These are phyloP conservation scores for Russula abietina DNA, from an alignment of 768 basidiomycete species.

Conservation along the genomic window DNA sequence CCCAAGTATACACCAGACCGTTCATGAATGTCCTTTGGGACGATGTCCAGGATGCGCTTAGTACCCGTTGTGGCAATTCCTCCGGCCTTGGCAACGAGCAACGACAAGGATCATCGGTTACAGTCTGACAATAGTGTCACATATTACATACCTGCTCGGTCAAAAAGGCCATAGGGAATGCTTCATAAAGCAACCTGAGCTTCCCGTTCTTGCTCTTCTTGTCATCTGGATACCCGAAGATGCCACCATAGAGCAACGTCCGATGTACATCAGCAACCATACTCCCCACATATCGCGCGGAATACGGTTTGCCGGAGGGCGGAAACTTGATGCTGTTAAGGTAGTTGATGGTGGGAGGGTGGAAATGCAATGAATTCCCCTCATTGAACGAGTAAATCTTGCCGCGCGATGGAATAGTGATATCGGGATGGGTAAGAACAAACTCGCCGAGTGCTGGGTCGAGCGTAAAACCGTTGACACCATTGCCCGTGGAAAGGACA, in stretches of 20 bases:
- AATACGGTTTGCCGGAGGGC: constrained; percentile 75
- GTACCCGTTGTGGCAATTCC: constrained; percentile 95
- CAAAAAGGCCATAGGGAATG: constrained; percentile 95
- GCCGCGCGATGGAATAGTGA: constrained; percentile 87
- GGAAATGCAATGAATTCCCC: constrained; percentile 94
- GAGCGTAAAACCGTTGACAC: constrained; percentile 97
- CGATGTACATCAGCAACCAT: constrained; percentile 99
- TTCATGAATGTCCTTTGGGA: constrained; percentile 83
- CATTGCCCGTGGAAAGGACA: constrained; percentile 89
- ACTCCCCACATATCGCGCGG: constrained; percentile 90
- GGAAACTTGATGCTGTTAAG: constrained; percentile 92
- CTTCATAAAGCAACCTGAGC: constrained; percentile 91
- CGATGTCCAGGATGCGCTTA: constrained; percentile 87
- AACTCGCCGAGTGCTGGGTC: constrained; percentile 96
- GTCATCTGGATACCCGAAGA: constrained; percentile 97
- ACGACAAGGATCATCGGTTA: constrained; percentile 22
- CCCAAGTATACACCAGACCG: constrained; percentile 92
- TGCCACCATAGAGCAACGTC: constrained; percentile 94
- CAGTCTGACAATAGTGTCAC: constrained; percentile 5
- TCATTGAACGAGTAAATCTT: constrained; percentile 99
- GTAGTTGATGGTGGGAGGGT: constrained; percentile 73
- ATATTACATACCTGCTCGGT: constrained; percentile 69
- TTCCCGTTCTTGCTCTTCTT: constrained; percentile 97
- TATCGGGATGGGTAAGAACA: constrained; percentile 96
- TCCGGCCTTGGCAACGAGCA: constrained; percentile 61